Percentiles rank a stretch among this genome's conserved stretches.
phyloP scores from a whole-genome alignment of 73 alveolate species.

The Tetrahymena borealis region DNA sequence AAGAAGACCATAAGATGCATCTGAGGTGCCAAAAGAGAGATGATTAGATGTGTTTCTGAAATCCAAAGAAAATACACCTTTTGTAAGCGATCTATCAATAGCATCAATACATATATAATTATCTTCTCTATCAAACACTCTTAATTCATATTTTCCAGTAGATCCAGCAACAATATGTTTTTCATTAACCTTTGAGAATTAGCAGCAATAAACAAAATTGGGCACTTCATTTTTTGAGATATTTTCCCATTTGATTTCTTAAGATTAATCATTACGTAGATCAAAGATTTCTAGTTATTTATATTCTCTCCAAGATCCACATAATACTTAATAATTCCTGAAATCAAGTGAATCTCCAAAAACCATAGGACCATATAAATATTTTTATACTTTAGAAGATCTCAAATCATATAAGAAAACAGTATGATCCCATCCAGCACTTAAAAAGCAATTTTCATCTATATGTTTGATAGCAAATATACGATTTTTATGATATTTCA shows the following conservation, averaged over 20 bases:
- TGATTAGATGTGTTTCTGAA: neutral
- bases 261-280: neutral
- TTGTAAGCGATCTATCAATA: neutral
- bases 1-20: neutral
- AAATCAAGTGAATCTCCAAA: slow-evolving; percentile 40
- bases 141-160: neutral
- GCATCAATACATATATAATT: neutral
- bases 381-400: slow-evolving; percentile 11
- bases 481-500: slow-evolving; percentile 17
- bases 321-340: slow-evolving; percentile 6
- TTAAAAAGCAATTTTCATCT: slow-evolving; percentile 7
- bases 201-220: neutral
- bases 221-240: neutral
- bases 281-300: slow-evolving; percentile 36
- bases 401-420: slow-evolving; percentile 33
- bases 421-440: slow-evolving; percentile 46
- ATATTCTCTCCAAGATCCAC: slow-evolving; percentile 32
- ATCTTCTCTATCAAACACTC: neutral
- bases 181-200: neutral
- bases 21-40: neutral
- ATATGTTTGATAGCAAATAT: slow-evolving; percentile 22
- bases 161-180: neutral
- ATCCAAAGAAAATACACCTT: neutral
- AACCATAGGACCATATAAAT: slow-evolving; percentile 31
- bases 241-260: neutral